A percentile compares a stretch with the other conserved stretches of the same genome.
Conservation (phyloP, 2,329 filamentous ascomycete species). For the Cladosporium sp. region DNA sequence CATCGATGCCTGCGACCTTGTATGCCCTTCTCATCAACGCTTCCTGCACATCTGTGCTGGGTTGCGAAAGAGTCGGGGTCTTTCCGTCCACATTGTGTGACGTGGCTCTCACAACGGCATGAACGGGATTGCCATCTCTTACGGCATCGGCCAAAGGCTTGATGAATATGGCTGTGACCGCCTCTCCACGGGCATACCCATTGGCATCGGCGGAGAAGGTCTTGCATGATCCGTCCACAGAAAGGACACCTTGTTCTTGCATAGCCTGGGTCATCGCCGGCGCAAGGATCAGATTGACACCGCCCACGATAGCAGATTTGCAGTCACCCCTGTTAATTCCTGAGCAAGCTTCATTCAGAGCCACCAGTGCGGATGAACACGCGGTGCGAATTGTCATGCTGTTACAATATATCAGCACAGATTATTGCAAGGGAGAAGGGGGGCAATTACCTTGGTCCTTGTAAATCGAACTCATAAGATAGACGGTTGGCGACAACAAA, state of each 20-base stretch:
- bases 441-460: conserved; percentile 9
- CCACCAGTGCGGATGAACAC: conserved; percentile 39
- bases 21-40: conserved; percentile 26
- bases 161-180: conserved; percentile 24
- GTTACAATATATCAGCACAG: too few species aligned
- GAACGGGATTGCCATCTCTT: conserved; percentile 18
- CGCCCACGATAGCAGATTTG: conserved; percentile 14
- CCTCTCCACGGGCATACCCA: conserved; percentile 48
- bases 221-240: conserved; percentile 21
- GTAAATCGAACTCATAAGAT: conserved; percentile 17
- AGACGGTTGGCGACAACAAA: conserved; percentile 19
- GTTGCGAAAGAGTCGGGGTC: background rate
- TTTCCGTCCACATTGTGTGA: conserved; percentile 7
- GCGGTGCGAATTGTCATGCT: conserved; percentile 36
- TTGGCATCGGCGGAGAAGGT: conserved; percentile 38
- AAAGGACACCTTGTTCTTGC: conserved; percentile 28
- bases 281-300: conserved; percentile 23
- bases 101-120: conserved; percentile 8
- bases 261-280: conserved; percentile 20
- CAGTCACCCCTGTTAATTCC: conserved; percentile 24
- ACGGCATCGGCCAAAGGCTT: conserved; percentile 17
- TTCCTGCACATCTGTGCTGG: background rate
- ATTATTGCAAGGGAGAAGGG: too few species aligned
- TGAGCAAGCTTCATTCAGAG: conserved; percentile 28
- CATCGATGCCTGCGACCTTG: conserved; percentile 31